Conservation (phyloP, 257 asterid genomes). For the Linderniella brevidens region DNA sequence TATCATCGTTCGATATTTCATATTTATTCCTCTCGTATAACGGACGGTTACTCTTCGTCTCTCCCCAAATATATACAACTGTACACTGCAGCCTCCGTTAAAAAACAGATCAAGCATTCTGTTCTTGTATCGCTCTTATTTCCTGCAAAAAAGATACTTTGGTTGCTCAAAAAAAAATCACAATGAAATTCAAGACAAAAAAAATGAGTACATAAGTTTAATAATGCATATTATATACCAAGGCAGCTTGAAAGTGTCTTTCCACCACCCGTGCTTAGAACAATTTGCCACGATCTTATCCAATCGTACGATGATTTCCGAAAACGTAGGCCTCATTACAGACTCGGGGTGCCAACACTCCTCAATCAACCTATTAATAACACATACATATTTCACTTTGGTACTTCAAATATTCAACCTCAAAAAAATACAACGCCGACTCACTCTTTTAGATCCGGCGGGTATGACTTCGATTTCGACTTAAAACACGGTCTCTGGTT, state of each 20-base stretch:
- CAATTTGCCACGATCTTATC: slow-evolving; percentile 51
- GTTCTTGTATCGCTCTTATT: no score
- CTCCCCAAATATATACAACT: no score
- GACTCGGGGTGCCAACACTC: slow-evolving; percentile 73
- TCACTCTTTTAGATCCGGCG: slow-evolving; percentile 67
- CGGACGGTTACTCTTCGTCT: no score
- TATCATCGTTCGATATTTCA: no score
- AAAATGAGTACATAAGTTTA: no score
- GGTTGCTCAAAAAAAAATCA: no score
- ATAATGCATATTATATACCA: slow-evolving; percentile 44
- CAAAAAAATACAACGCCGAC: slow-evolving; percentile 6
- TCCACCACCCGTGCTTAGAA: slow-evolving; percentile 91
- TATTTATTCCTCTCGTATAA: no score
- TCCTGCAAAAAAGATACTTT: no score
- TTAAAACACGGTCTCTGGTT: slow-evolving; percentile 66
- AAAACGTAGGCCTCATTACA: slow-evolving; percentile 43
- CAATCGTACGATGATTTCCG: slow-evolving; percentile 52
- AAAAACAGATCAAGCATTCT: no score
- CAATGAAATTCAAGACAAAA: neutral
- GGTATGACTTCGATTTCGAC: slow-evolving; percentile 59
- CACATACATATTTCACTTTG: no score
- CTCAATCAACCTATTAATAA: slow-evolving; percentile 49
- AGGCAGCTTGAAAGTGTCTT: slow-evolving; percentile 86
- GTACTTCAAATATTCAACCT: no score
- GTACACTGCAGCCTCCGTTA: no score